phyloP scores from a whole-genome alignment of 257 asterid genomes.

The Paraleonurus japonicus region DNA sequence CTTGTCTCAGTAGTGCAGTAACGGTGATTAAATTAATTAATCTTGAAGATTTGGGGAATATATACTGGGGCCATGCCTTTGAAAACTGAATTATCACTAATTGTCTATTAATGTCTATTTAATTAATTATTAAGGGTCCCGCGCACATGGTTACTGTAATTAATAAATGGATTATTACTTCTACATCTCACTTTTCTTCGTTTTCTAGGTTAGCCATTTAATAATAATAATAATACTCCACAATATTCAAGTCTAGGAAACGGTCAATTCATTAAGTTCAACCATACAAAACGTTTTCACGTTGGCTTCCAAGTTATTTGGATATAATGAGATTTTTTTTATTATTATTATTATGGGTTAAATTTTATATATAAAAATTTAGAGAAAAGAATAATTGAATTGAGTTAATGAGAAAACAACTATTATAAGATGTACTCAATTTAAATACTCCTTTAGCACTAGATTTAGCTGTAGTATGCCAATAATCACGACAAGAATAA shows the following conservation, averaged over 20 bases:
- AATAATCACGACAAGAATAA: no score
- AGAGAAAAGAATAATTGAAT: no score
- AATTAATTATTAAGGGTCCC: conserved; percentile 24
- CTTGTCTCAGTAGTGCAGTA: conserved; percentile 13
- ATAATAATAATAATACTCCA: not conserved
- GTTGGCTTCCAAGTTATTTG: not conserved
- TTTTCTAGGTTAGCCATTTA: not conserved
- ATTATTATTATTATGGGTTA: no score
- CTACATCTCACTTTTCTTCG: not conserved
- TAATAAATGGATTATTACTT: not conserved
- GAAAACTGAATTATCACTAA: conserved; percentile 11
- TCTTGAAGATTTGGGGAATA: conserved; percentile 50
- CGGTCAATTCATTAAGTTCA: not conserved
- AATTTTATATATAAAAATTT: no score
- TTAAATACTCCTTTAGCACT: no score
- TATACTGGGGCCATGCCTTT: conserved; percentile 38
- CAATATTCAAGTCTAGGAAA: not conserved
- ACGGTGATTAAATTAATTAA: conserved; percentile 31
- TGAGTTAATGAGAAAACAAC: no score
- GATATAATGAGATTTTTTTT: not conserved
- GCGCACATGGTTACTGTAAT: conserved; percentile 30
- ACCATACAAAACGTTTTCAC: not conserved
- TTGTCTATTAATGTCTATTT: conserved; percentile 17
- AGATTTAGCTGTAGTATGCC: no score
- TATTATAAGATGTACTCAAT: no score